Conservation (phyloP, 768 basidiomycete genomes). For the Lentinula guzmanii region DNA sequence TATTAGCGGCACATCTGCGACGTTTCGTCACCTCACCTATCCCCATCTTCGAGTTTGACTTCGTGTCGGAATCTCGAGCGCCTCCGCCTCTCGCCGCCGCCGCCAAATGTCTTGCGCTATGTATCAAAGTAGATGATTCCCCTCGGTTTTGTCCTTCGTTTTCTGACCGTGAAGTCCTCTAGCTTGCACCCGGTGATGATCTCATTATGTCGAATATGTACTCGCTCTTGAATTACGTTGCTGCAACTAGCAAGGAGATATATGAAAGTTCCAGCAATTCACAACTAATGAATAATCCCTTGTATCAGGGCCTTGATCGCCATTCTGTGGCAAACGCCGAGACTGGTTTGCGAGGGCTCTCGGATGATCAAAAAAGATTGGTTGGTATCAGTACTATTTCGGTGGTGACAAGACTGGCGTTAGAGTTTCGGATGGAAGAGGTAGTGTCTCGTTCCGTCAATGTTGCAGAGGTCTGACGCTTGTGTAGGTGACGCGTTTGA, state of each 20-base stretch:
- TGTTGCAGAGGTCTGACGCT: background rate
- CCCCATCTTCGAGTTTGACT: slow-evolving; percentile 84
- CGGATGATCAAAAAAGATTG: slow-evolving; percentile 80
- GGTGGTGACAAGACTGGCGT: slow-evolving; percentile 79
- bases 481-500: slow-evolving; percentile 71
- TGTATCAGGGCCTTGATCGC: slow-evolving; percentile 39
- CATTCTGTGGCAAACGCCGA: slow-evolving; percentile 54
- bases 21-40: slow-evolving; percentile 86
- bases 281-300: slow-evolving; percentile 34
- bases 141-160: background rate
- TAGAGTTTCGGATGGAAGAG: slow-evolving; percentile 85
- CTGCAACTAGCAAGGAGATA: slow-evolving; percentile 75
- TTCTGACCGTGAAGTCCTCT: background rate
- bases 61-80: slow-evolving; percentile 63
- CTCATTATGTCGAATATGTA: slow-evolving; percentile 94
- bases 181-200: slow-evolving; percentile 85
- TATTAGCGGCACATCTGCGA: slow-evolving; percentile 73
- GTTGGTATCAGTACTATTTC: slow-evolving; percentile 90
- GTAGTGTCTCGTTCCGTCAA: slow-evolving; percentile 26
- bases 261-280: slow-evolving; percentile 43
- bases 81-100: slow-evolving; percentile 80
- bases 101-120: slow-evolving; percentile 85
- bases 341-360: slow-evolving; percentile 55
- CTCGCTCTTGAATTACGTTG: slow-evolving; percentile 89
- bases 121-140: slow-evolving; percentile 60